Percentiles rank a stretch among this genome's conserved stretches.
Conservation (phyloP, 1,284 basidiomycete genomes). For the Mycena sp. region DNA sequence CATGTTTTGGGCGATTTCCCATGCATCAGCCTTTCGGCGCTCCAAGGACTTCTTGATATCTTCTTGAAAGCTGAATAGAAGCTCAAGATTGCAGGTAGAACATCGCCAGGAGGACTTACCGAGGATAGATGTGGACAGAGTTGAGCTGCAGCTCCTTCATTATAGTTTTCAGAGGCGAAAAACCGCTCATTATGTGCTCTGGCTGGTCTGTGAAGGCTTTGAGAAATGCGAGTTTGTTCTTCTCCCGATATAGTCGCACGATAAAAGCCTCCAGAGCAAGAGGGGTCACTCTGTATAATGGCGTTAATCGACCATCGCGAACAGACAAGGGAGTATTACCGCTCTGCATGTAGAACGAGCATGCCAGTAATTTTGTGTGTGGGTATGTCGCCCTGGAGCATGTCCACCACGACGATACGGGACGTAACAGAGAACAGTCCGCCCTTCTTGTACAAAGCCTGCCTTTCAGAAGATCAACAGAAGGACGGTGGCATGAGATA, state of each 20-base stretch:
- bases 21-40: conserved; percentile 87
- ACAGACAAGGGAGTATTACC: conserved; percentile 52
- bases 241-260: conserved; percentile 87
- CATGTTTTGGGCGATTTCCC: conserved; percentile 91
- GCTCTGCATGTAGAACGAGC: conserved; percentile 94
- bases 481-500: neutral
- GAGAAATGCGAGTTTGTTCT: conserved; percentile 89
- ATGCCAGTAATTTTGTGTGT: conserved; percentile 89
- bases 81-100: conserved; percentile 11
- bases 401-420: conserved; percentile 94
- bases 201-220: conserved; percentile 98
- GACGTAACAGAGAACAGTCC: conserved; percentile 94
- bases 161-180: conserved; percentile 92
- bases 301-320: neutral
- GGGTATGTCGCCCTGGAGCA: conserved; percentile 90
- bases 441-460: conserved; percentile 86
- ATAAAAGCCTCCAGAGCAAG: conserved; percentile 92
- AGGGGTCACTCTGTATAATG: conserved; percentile 74
- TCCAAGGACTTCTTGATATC: conserved; percentile 84
- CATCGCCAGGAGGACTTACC: conserved; percentile 58
- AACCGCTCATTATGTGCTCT: conserved; percentile 91
- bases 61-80: conserved; percentile 81
- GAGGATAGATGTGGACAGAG: conserved; percentile 91
- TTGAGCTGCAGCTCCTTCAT: conserved; percentile 93
- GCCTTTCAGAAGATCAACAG: conserved; percentile 55